Percentiles rank a stretch among this genome's conserved stretches.
phyloP scores from a whole-genome alignment of 495 filamentous ascomycete species.

The Penicillium ucsense region DNA sequence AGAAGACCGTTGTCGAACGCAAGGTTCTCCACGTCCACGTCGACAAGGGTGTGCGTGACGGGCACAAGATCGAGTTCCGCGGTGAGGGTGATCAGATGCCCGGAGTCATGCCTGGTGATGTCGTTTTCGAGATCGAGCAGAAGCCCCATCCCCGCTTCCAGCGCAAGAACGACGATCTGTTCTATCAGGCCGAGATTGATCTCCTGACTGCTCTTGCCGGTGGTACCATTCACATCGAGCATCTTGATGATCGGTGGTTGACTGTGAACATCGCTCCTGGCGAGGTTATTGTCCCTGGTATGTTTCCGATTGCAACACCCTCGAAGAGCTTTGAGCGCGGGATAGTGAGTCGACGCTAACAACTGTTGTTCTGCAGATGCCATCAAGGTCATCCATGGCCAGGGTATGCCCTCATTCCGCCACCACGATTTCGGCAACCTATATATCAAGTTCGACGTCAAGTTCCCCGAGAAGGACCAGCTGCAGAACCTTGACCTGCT shows the following conservation, averaged over 20 bases:
- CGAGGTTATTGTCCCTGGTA: constrained; percentile 90
- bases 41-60: constrained; percentile 85
- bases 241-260: constrained; percentile 95
- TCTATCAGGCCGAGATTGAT: constrained; percentile 92
- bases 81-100: constrained; percentile 97
- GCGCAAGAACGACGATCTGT: constrained; percentile 90
- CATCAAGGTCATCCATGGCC: constrained; percentile 89
- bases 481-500: constrained; percentile 50
- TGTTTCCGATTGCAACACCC: constrained; percentile 21
- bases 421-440: constrained; percentile 96
- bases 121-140: constrained; percentile 96
- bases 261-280: constrained; percentile 82
- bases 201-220: constrained; percentile 91
- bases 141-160: constrained; percentile 94
- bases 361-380: constrained; percentile 43
- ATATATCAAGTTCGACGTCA: constrained; percentile 95
- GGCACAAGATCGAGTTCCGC: constrained; percentile 90
- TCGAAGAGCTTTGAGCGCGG: not conserved
- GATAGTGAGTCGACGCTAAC: too few relatives aligned
- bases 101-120: constrained; percentile 84
- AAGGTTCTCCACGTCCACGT: constrained; percentile 98
- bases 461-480: constrained; percentile 66
- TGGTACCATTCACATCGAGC: constrained; percentile 81
- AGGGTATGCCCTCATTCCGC: constrained; percentile 95
- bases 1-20: constrained; percentile 95